These are phyloP conservation scores for Casaregolazyma suthepensis DNA, from an alignment of 1,139 yeast genomes.

Conservation along the genomic window DNA sequence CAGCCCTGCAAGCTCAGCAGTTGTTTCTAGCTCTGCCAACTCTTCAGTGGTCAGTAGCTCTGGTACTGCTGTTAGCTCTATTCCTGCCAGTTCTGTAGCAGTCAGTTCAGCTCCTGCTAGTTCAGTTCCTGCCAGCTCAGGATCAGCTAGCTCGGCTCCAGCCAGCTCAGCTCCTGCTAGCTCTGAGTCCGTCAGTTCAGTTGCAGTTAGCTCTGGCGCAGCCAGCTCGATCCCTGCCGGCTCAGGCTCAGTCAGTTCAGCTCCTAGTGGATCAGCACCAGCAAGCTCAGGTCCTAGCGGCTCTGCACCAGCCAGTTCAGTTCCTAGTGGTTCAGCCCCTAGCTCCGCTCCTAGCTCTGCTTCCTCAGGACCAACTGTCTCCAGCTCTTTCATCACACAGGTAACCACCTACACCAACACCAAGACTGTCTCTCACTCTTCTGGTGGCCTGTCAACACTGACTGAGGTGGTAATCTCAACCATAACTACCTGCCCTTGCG, in stretches of 20 bases:
- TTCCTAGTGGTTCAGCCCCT: neutral
- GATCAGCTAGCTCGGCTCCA: slow-evolving; percentile 6
- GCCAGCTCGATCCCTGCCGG: neutral
- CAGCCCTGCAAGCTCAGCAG: neutral
- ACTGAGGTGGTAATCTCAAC: neutral
- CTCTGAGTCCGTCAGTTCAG: slow-evolving; percentile 11
- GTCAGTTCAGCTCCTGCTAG: slow-evolving; percentile 6
- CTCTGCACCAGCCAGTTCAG: neutral
- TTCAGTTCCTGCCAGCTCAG: slow-evolving; percentile 5
- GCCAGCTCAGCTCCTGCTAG: slow-evolving; percentile 9
- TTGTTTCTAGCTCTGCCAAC: slow-evolving; percentile 34
- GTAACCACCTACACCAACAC: neutral
- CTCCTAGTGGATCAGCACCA: too few relatives aligned
- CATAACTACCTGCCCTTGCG: neutral
- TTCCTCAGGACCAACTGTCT: neutral
- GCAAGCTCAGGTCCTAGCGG: neutral
- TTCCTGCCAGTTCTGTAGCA: slow-evolving; percentile 5
- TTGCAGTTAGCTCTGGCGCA: slow-evolving; percentile 7
- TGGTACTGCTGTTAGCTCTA: slow-evolving; percentile 9
- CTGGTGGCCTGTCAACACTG: neutral
- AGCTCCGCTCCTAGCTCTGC: neutral
- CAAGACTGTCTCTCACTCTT: neutral
- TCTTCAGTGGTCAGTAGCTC: too few relatives aligned
- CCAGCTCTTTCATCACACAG: neutral
- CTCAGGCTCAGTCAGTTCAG: neutral